A percentile compares a stretch with the other conserved stretches of the same genome.
These are phyloP conservation scores for Botrytis deweyae DNA, from an alignment of 2,329 filamentous ascomycete genomes.

Conservation along the genomic window DNA sequence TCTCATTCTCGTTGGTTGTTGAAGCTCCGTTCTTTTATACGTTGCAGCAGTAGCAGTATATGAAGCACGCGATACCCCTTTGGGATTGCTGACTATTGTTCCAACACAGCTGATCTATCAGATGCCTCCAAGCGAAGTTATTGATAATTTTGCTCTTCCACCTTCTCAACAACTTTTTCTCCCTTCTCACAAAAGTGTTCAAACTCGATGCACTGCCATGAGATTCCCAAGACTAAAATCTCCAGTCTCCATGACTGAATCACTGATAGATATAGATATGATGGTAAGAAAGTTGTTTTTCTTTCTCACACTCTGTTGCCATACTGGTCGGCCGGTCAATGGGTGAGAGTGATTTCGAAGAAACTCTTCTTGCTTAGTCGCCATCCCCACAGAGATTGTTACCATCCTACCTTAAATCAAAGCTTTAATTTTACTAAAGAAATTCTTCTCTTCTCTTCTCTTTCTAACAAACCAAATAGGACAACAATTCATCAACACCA, in stretches of 20 bases:
- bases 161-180: not conserved
- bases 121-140: not conserved
- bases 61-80: not conserved
- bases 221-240: not conserved
- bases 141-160: not conserved
- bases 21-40: not conserved
- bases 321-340: not conserved
- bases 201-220: not conserved
- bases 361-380: conserved; percentile 12
- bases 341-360: not conserved
- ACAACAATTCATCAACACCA: not conserved
- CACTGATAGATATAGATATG: conserved; percentile 1
- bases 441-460: not conserved
- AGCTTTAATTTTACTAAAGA: not conserved
- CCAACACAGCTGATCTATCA: not conserved
- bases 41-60: not conserved
- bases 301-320: not conserved
- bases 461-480: conserved; percentile 1
- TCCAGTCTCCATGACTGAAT: not conserved
- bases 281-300: conserved; percentile 11
- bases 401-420: not conserved
- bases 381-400: not conserved
- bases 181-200: not conserved
- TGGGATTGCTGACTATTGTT: not conserved
- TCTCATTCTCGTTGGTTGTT: not conserved